phyloP scores from a whole-genome alignment of 1,284 basidiomycete genomes.

The Tilletia horrida region DNA sequence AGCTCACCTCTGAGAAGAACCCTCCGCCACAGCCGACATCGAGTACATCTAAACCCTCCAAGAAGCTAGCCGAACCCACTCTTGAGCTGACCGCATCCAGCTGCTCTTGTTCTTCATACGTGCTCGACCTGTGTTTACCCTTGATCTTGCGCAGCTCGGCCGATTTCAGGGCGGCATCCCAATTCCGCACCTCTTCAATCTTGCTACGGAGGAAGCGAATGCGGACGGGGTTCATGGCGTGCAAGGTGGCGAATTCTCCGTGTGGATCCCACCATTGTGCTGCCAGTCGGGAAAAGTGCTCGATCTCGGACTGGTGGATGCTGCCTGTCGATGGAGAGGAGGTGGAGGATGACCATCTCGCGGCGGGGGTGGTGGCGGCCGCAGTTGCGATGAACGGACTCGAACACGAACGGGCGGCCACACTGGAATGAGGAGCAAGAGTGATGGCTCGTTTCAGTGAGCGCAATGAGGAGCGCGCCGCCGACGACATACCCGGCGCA shows the following conservation, averaged over 20 bases:
- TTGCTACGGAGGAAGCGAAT: slow-evolving; percentile 82
- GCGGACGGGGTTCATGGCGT: slow-evolving; percentile 91
- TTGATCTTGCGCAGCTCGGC: slow-evolving; percentile 19
- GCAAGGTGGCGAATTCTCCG: slow-evolving; percentile 84
- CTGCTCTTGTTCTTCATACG: slow-evolving; percentile 53
- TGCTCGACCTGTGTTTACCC: slow-evolving; percentile 59
- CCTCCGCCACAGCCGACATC: slow-evolving; percentile 96
- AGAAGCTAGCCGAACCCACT: slow-evolving; percentile 34
- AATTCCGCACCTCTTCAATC: slow-evolving; percentile 51
- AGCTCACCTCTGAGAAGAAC: slow-evolving; percentile 76
- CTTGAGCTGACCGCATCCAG: slow-evolving; percentile 47
- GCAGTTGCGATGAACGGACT: no score
- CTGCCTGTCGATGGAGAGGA: slow-evolving; percentile 12
- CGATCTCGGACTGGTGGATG: slow-evolving; percentile 67
- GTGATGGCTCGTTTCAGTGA: slow-evolving; percentile 26
- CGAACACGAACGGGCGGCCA: no score
- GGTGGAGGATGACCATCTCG: background rate
- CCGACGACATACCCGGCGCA: slow-evolving; percentile 43
- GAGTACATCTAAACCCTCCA: slow-evolving; percentile 66
- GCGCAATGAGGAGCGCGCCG: slow-evolving; percentile 54
- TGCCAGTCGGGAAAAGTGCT: slow-evolving; percentile 85
- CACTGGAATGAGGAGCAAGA: no score
- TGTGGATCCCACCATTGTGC: slow-evolving; percentile 95
- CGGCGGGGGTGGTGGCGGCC: no score
- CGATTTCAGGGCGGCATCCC: slow-evolving; percentile 39